Base-by-base conservation (phyloP, 495 filamentous ascomycete species). In the Immersiella caudata region DNA sequence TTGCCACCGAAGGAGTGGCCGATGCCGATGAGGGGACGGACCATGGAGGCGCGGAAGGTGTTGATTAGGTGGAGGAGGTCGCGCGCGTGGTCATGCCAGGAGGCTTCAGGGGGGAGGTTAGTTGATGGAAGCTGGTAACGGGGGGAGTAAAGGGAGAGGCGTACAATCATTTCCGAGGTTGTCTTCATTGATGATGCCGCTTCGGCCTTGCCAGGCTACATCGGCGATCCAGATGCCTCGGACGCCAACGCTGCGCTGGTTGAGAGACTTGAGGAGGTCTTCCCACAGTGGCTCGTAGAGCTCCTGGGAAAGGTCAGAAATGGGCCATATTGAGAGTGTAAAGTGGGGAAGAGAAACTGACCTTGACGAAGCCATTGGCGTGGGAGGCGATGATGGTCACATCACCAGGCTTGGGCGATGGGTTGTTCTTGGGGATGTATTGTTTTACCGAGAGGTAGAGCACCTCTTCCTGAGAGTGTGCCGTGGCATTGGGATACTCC, bases 291-390 rank as follows among this genome's bases (percentile, higher is more conserved):
- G 91, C 71, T 96, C 93, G 75, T 96, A 97, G 20, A 96, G 82
- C 80, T 80, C 94, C 89, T 93, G 66, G 1, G 1, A 2, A 3
- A 2, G 20, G 21, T 24, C 27, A 70, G 29, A 72, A 67, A 6
- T 54, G 20, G 26, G 18, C n/a, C n/a, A n/a, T n/a, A 4, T 27
- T 7, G 18, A 25, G 25, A 12, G 51, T 14, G 59, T 2, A 26
- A 11, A 33, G 26, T 18, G 2, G 35, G 29, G 14, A 1, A 11
- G 29, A 56, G 35, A 6, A 16, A 50, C 64, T 16, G 26, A 90
- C 90, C 81, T 97, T 97, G n/a, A 90, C 89, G 71, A 96, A 94
- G 59, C 90, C 93, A 79, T 94, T 96, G 12, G 92, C 94, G 77
- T 94, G 91, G 12, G 91, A 88, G 21, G 84, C 92, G 64, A 97